Base-by-base conservation (phyloP, 176 grass and related monocot genomes). In the Alloteropsis semialata region DNA sequence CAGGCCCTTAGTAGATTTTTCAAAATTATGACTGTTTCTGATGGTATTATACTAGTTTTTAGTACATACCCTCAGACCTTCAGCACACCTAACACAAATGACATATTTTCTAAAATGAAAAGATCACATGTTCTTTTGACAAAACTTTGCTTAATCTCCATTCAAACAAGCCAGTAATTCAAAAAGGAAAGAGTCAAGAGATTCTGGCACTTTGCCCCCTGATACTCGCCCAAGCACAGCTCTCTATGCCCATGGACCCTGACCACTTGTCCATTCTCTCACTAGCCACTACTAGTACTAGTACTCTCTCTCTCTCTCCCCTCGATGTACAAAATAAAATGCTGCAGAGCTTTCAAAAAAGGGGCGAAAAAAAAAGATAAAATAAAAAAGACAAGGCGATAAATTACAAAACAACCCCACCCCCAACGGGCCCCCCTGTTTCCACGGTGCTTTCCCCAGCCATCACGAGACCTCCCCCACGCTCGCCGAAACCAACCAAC, bases 401-500 rank as follows among this genome's bases (percentile, higher is more conserved):
- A 85, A 71, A 85, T 89, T 84, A 84, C 68, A 57, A 68, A 87
- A 66, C 62, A 32, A 56, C 72, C 69, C 88, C 75, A 48, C 30
- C 75, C 18, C 30, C 32, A 27, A 55, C 30, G 87, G 82, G 69
- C 12, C 62, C 76, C 54, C 51, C 65, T 86, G 73, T 58, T 82
- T 82, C 74, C 84, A 57, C 57, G 78, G 73, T 43, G 88, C 88
- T 85, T 90, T 60, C 79, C 88, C 84, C 78, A 67, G 88, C 83
- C 73, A 86, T 86, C 88, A 82, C 88, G 88, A 89, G 72, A 21
- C 83, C 72, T 25, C 69, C 32, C 29, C 25, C 25, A 16, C 58
- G 59, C 69, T 72, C 69, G 69, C 55, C 75, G 83, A 82, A 69
- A 55, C 76, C 76, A 84, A 68, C 69, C 72, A 77, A 85, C 87